A percentile compares a stretch with the other conserved stretches of the same genome.
Evolutionary conservation across 2,329 filamentous ascomycete genomes (phyloP).

Genomic region (Cladosporium colombiae): DNA sequence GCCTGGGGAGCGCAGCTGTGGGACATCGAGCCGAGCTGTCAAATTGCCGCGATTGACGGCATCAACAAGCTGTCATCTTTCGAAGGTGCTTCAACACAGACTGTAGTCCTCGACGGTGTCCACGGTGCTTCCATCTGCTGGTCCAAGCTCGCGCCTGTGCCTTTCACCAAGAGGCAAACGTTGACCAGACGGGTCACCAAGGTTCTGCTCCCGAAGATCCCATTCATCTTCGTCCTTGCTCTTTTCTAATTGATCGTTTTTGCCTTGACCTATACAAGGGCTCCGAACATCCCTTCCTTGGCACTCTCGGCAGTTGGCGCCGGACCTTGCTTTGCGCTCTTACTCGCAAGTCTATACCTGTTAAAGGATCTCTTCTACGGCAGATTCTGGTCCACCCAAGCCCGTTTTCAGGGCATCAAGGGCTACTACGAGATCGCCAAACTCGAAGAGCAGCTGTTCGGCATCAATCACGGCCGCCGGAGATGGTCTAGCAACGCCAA

Average conservation of each 20-base stretch:
- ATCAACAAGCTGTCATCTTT: not conserved
- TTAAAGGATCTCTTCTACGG: not conserved
- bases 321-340: not conserved
- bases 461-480: not conserved
- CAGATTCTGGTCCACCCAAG: not conserved
- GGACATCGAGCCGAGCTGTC: not conserved
- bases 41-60: not conserved
- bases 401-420: not conserved
- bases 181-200: not conserved
- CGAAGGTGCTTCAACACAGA: not conserved
- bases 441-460: not conserved
- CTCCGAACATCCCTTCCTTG: not conserved
- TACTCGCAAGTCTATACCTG: not conserved
- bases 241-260: not conserved
- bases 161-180: constrained; percentile 8
- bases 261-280: not conserved
- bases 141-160: constrained; percentile 1
- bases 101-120: constrained; percentile 7
- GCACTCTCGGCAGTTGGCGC: not conserved
- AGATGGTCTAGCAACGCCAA: not conserved
- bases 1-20: not conserved
- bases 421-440: not conserved
- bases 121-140: constrained; percentile 9
- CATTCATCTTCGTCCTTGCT: not conserved
- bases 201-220: not conserved